Evolutionary conservation across 345 rosid species (phyloP).

Genomic region (Cardiospermum halicacabum): DNA sequence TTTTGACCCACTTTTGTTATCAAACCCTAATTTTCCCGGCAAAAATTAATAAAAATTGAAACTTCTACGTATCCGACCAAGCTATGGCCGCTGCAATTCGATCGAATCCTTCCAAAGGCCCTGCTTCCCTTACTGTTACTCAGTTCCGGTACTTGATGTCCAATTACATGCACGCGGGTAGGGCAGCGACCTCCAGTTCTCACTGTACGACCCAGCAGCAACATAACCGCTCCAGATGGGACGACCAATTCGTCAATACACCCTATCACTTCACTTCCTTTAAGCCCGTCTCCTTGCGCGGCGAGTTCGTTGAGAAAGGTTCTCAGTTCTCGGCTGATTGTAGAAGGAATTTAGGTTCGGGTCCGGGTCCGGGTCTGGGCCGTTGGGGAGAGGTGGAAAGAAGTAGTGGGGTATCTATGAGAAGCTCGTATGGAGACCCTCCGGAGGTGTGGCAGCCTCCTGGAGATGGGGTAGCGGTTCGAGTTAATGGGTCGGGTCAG

Average conservation of each 20-base stretch:
- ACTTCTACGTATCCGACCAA: constrained; percentile 11
- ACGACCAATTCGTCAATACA: constrained; percentile 37
- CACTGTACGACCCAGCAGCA: constrained; percentile 21
- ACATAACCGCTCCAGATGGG: constrained; percentile 43
- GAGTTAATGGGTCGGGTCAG: constrained; percentile 33
- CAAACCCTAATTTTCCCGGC: constrained; percentile 8
- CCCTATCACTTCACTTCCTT: constrained; percentile 47
- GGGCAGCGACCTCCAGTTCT: constrained; percentile 29
- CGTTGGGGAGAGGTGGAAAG: constrained; percentile 20
- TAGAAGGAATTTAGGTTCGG: constrained; percentile 20
- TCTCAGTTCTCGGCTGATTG: constrained; percentile 25
- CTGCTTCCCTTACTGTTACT: constrained; percentile 53
- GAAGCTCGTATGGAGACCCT: constrained; percentile 81
- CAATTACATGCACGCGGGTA: constrained; percentile 52
- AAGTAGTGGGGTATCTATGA: constrained; percentile 22
- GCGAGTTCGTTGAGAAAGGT: constrained; percentile 48
- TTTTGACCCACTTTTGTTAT: constrained; percentile 13
- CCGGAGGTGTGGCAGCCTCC: constrained; percentile 99
- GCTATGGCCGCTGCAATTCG: constrained; percentile 78
- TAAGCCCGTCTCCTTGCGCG: constrained; percentile 55
- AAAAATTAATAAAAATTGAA: not conserved
- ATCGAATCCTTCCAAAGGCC: constrained; percentile 53
- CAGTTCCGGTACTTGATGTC: constrained; percentile 59
- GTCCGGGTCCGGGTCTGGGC: not conserved
- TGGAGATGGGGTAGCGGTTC: constrained; percentile 65